Evolutionary conservation across 176 grass and related monocot genomes (phyloP), one percentile per base, ranked within the genome.

Genomic region (Bolboschoenus planiculmis): DNA sequence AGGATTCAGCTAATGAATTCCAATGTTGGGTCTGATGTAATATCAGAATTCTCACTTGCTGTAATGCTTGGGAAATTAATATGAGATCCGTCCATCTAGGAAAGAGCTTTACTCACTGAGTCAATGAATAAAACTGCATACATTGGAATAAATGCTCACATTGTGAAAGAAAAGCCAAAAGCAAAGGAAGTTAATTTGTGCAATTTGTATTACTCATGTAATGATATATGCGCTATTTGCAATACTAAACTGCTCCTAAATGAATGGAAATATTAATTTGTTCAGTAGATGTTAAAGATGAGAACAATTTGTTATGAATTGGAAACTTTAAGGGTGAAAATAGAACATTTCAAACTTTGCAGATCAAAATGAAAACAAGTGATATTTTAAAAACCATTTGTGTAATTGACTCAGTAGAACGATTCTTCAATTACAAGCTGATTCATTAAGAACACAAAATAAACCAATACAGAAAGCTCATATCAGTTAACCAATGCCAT

Each of bases 1-100:
- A 96, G 83, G 16, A 89, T 70, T 24, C 78, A 37, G 58, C 81
- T 83, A 85, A 96, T 87, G 70, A 83, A 88, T 20, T 55, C 55
- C 40, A 92, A 50, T 44, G 86, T 84, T 88, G 86, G 83, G 89
- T 94, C 89, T 14, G 58, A 61, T 61, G 58, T 27, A 30, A 61
- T 61, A 61, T 61, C 58, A 61, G 58, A 61, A 61, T 27, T 0
- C 26, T 61, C 58, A 61, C 26, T 61, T 61, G 10, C 29, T 30
- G 58, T 61, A 30, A 61, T 61, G 58, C 58, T 61, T 61, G 23
- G 15, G 50, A 53, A 18, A 53, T 14, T 53, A 53, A 9, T 53
- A 53, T 53, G 50, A 53, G 50, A 53, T 53, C 15, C 50, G 10
- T 53, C 50, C 50, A 53, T 53, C 50, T 53, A 18, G 18, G 14